A percentile compares a stretch with the other conserved stretches of the same genome.
These are phyloP conservation scores for Tubosaeta sp. DNA, from an alignment of 768 basidiomycete genomes.

Conservation along the genomic window DNA sequence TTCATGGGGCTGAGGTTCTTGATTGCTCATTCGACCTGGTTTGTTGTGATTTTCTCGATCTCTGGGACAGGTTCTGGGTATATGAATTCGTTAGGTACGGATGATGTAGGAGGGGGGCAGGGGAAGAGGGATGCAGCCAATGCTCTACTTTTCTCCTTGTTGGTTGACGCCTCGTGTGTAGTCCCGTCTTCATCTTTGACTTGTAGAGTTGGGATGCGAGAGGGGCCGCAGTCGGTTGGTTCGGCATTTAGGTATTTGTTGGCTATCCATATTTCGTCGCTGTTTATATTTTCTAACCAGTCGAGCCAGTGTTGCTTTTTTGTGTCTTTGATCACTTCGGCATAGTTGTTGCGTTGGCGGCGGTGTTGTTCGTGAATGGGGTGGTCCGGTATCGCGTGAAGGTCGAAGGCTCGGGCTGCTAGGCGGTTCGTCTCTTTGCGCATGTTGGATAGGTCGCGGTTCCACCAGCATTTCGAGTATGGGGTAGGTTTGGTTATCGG, in stretches of 20 bases:
- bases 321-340: background rate
- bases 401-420: no score
- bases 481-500: slow-evolving; percentile 12
- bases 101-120: background rate
- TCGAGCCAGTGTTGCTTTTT: slow-evolving; percentile 8
- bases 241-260: slow-evolving; percentile 2
- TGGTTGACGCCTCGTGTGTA: background rate
- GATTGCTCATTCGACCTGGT: background rate
- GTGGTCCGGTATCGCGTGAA: no score
- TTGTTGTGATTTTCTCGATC: background rate
- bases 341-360: background rate
- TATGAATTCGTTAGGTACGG: background rate
- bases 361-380: no score
- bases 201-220: slow-evolving; percentile 10
- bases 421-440: no score
- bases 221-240: background rate
- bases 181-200: slow-evolving; percentile 16
- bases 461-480: no score
- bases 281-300: slow-evolving; percentile 4
- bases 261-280: background rate
- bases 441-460: no score
- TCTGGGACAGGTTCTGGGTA: background rate
- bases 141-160: background rate
- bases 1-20: background rate
- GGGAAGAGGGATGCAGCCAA: background rate